phyloP scores from a whole-genome alignment of 305 asterid genomes.

The Solanum hybrid region DNA sequence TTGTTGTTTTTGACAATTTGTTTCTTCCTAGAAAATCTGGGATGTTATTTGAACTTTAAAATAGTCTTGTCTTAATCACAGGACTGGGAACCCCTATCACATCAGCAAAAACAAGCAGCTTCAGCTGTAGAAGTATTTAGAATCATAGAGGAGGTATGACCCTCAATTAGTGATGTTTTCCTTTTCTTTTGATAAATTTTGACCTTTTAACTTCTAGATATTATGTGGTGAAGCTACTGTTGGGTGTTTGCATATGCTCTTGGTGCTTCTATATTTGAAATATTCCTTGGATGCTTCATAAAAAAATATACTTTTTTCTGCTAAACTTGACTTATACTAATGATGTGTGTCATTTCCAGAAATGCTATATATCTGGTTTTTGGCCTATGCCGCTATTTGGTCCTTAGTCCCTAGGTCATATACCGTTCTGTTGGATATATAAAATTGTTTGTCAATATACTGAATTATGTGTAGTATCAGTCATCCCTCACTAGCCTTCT shows the following conservation, averaged over 20 bases:
- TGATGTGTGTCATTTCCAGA: not conserved
- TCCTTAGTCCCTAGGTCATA: not conserved
- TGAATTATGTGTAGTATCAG: not conserved
- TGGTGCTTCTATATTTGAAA: not conserved
- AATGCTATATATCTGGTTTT: not conserved
- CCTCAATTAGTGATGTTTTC: not conserved
- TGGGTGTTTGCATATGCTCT: not conserved
- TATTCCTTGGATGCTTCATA: not conserved
- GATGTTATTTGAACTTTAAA: not conserved
- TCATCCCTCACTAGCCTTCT: not conserved
- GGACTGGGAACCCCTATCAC: constrained; percentile 91
- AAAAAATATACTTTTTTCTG: not conserved
- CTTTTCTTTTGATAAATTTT: not conserved
- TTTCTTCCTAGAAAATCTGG: not conserved
- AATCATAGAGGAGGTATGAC: constrained; percentile 86
- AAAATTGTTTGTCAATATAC: not conserved
- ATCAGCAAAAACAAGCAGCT: constrained; percentile 88
- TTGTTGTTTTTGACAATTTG: not conserved
- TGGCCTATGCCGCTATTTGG: not conserved
- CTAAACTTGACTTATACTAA: not conserved
- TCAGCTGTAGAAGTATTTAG: constrained; percentile 97
- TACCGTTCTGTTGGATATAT: not conserved
- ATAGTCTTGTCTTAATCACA: constrained; percentile 22
- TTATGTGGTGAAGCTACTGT: constrained; percentile 1
- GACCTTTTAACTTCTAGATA: not conserved